A percentile compares a stretch with the other conserved stretches of the same genome.
phyloP scores from a whole-genome alignment of 2,329 filamentous ascomycete species.

The Cercospora berteroae region DNA sequence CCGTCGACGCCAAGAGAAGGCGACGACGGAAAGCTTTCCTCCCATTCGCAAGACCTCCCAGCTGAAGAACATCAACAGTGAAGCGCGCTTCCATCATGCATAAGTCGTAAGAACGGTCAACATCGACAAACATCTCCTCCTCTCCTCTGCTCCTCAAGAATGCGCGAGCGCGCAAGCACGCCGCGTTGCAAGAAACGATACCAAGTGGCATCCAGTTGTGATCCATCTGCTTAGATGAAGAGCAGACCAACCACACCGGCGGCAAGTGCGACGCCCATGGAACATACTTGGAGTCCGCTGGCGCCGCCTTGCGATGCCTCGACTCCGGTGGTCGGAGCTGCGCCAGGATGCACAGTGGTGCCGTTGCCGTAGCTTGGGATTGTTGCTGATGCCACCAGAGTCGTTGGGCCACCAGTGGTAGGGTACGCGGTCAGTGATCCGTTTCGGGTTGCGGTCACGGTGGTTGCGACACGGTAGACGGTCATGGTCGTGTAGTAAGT shows the following conservation, averaged over 20 bases:
- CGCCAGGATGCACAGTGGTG: constrained; percentile 16
- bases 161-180: constrained; percentile 8
- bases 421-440: constrained; percentile 15
- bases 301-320: constrained; percentile 21
- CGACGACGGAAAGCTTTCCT: neutral
- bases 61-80: constrained; percentile 16
- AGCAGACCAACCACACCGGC: constrained; percentile 26
- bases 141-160: neutral
- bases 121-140: constrained; percentile 4
- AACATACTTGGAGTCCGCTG: constrained; percentile 20
- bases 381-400: neutral
- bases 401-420: neutral
- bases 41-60: constrained; percentile 12
- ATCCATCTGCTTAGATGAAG: constrained; percentile 8
- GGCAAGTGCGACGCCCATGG: constrained; percentile 22
- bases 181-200: constrained; percentile 9
- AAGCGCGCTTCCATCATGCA: constrained; percentile 17
- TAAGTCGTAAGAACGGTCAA: constrained; percentile 17
- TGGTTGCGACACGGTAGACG: constrained; percentile 31
- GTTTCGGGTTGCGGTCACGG: constrained; percentile 30
- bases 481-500: constrained; percentile 32
- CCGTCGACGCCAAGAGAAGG: neutral
- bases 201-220: constrained; percentile 8
- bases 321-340: constrained; percentile 14
- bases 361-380: constrained; percentile 21